These are phyloP conservation scores for Syncephalastrum contaminatum DNA, from an alignment of 371 early-diverging fungal genomes.

Conservation along the genomic window DNA sequence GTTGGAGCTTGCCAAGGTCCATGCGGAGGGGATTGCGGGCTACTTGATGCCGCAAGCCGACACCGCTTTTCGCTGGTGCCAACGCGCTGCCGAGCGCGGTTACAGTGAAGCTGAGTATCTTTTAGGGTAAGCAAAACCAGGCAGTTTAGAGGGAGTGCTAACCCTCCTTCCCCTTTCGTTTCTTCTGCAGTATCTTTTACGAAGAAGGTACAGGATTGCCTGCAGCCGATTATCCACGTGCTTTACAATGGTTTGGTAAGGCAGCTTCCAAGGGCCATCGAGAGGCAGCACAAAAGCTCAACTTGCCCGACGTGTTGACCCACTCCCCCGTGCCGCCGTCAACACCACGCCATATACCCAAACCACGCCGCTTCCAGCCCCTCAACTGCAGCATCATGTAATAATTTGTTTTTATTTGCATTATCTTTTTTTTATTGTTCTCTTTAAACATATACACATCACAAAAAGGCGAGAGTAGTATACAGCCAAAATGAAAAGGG, in stretches of 20 bases:
- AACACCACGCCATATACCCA: no score
- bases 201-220: constrained; percentile 24
- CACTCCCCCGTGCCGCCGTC: no score
- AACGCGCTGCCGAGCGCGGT: constrained; percentile 32
- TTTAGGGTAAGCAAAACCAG: constrained; percentile 30
- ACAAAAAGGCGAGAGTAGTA: no score
- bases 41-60: constrained; percentile 19
- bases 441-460: no score
- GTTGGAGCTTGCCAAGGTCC: constrained; percentile 32
- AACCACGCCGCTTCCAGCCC: no score
- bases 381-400: no score
- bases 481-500: background rate
- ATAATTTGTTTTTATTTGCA: no score
- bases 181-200: constrained; percentile 15
- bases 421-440: no score
- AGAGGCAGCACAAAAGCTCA: constrained; percentile 25
- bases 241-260: constrained; percentile 30
- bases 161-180: background rate
- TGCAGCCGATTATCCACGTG: constrained; percentile 22
- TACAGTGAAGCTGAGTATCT: constrained; percentile 34
- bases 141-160: background rate
- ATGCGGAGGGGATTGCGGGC: constrained; percentile 30
- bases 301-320: constrained; percentile 8
- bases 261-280: constrained; percentile 30
- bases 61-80: constrained; percentile 41